phyloP scores from a whole-genome alignment of 1,284 basidiomycete genomes.

The Trichosporon sp. region DNA sequence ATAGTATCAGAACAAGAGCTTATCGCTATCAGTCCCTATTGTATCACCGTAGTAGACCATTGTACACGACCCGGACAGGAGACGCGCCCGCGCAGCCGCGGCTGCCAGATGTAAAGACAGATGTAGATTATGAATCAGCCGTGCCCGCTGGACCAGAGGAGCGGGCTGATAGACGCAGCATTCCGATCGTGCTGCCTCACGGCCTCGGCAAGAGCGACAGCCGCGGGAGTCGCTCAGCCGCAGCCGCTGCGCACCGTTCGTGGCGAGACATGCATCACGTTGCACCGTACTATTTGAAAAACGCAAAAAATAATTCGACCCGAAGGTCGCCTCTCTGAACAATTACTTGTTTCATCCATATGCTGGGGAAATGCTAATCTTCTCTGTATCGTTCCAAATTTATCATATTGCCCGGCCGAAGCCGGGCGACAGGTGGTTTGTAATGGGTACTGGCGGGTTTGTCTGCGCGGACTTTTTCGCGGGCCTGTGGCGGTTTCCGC shows the following conservation, averaged over 20 bases:
- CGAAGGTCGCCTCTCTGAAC: conserved; percentile 5
- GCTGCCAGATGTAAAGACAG: background rate
- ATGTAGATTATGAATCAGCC: background rate
- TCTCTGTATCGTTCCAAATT: conserved; percentile 26
- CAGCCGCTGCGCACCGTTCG: too few species aligned
- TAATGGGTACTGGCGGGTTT: background rate
- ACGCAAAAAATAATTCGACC: conserved; percentile 5
- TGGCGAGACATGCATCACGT: background rate
- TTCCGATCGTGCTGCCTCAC: too few species aligned
- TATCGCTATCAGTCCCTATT: background rate
- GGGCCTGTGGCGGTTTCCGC: background rate
- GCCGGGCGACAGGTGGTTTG: background rate
- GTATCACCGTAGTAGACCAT: background rate
- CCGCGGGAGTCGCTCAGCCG: too few species aligned
- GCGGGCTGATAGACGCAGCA: too few species aligned
- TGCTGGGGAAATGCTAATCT: conserved; percentile 28
- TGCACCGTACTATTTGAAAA: background rate
- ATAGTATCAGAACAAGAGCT: too few species aligned
- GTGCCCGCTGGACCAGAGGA: too few species aligned
- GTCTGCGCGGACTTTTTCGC: background rate
- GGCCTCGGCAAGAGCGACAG: background rate
- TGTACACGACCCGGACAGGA: background rate
- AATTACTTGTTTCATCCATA: conserved; percentile 18
- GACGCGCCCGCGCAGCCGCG: background rate
- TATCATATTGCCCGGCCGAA: conserved; percentile 11